Base-by-base conservation (phyloP, 2,329 filamentous ascomycete genomes). In the Fusarium zealandicum region DNA sequence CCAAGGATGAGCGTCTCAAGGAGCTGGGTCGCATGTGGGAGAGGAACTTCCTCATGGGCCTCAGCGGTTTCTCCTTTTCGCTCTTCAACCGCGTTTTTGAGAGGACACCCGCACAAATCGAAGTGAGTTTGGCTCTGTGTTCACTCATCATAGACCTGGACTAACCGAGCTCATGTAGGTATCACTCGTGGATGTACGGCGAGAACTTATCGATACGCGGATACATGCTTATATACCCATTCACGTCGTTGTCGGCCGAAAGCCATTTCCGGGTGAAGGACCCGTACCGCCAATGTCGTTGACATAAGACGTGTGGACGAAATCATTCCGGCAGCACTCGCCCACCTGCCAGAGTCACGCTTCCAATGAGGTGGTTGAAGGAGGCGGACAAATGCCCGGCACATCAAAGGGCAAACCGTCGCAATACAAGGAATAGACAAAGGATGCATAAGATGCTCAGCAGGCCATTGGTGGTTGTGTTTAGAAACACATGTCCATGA, bases 221-320 rank as follows among this genome's bases (percentile, higher is more conserved):
- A 74, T 81, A 10, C 81, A 83, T 57, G 74, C 78, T 1, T 84
- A 82, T 52, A 70, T 79, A 56, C 75, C 75, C 20, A 69, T 81
- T n/a, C 75, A 78, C 54, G 77, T 83, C 6, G 78, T 84, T 0
- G 78, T 75, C 64, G 81, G 80, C 8, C 73, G 81, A 20, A 83
- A 82, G 58, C 81, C 81, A 1, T 72, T 70, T 45, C 70, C 68
- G 0, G 65, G 70, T 12, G 76, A 79, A 43, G 32, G 38, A 41
- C 48, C 43, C 2, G 18, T 50, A 32, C 42, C 53, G 3, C 38
- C 14, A 10, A 49, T 52, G 31, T 38, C 42, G 11, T 60, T 65
- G 18, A 35, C 46, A 42, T 65, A 32, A 60, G 18, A 59, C 43
- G 14, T 13, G 35, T 11, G 35, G 20, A 16, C 13, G 11, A 22